Conservation (phyloP, 139 green algal genomes). For the Chlamydomonas urium region DNA sequence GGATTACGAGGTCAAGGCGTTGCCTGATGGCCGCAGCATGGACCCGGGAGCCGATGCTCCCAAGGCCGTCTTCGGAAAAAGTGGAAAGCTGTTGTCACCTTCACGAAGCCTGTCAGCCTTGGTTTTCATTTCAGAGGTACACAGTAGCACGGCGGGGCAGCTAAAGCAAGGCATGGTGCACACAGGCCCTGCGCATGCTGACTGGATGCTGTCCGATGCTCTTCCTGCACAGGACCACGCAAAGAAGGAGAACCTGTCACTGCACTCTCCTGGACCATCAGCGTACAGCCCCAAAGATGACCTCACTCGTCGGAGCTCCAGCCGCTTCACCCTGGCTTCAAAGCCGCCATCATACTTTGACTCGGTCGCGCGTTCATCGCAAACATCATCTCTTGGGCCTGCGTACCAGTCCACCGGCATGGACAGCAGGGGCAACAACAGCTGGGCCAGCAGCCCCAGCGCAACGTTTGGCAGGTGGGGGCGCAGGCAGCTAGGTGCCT, state of each 20-base stretch:
- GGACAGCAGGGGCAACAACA: slow-evolving; percentile 13
- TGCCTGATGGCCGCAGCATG: background rate
- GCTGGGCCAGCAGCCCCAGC: slow-evolving; percentile 14
- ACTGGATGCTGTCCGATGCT: background rate
- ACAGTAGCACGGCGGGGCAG: too few relatives aligned
- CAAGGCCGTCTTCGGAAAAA: slow-evolving; percentile 7
- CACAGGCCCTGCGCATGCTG: slow-evolving; percentile 5
- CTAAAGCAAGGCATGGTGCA: slow-evolving; percentile 8
- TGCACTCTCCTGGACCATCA: slow-evolving; percentile 18
- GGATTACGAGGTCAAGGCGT: slow-evolving; percentile 19
- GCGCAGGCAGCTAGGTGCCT: too few relatives aligned
- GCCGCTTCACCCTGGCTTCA: slow-evolving; percentile 3
- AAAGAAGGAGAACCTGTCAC: slow-evolving; percentile 20
- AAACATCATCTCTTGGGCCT: slow-evolving; percentile 19
- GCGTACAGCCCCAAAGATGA: slow-evolving; percentile 21
- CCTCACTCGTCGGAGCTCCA: background rate
- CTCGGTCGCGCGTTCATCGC: slow-evolving; percentile 11
- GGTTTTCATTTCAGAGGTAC: slow-evolving; percentile 18
- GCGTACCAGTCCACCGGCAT: slow-evolving; percentile 16
- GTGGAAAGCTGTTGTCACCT: slow-evolving; percentile 14
- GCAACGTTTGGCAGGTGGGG: slow-evolving; percentile 26
- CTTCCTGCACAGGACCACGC: slow-evolving; percentile 15
- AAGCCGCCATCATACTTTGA: slow-evolving; percentile 23
- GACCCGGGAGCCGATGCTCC: slow-evolving; percentile 12
- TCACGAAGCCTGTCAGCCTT: slow-evolving; percentile 8